These are phyloP conservation scores for Eimeria necatrix DNA, from an alignment of 169 alveolate species.

Conservation along the genomic window DNA sequence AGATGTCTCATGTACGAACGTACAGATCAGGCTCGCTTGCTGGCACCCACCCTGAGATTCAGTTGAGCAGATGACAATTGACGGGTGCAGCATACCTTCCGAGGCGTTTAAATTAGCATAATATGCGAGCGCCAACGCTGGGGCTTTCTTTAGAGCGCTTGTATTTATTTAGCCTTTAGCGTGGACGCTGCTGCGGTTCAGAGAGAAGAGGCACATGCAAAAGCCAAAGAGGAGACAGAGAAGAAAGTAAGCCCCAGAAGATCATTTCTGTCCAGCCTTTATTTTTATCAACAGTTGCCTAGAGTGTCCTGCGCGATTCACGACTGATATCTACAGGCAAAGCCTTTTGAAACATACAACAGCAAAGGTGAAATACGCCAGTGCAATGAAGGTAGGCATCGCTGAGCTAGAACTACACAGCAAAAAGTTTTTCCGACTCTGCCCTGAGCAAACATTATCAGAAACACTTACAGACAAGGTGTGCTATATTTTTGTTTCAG, in stretches of 20 bases:
- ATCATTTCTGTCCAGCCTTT: neutral
- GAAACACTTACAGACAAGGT: neutral
- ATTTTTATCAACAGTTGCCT: neutral
- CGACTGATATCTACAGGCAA: constrained; percentile 75
- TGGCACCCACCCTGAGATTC: neutral
- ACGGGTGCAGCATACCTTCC: neutral
- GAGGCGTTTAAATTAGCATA: neutral
- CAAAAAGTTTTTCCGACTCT: neutral
- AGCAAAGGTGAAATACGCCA: constrained; percentile 92
- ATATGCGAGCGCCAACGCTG: neutral
- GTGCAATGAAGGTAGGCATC: constrained; percentile 93
- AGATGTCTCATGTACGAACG: constrained; percentile 69
- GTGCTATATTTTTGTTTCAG: neutral
- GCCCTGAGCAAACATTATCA: neutral
- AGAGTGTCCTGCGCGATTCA: neutral
- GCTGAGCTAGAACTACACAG: neutral
- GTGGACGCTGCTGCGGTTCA: neutral
- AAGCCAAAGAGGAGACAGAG: neutral
- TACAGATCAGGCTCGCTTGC: neutral
- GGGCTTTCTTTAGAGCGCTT: neutral
- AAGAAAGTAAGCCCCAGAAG: constrained; percentile 1
- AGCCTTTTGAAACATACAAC: constrained; percentile 83
- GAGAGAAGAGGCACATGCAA: neutral
- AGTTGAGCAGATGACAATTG: neutral
- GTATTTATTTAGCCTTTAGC: neutral